Base-by-base conservation (phyloP, 1,284 basidiomycete species). In the Apiotrichum akiyoshidainum region DNA sequence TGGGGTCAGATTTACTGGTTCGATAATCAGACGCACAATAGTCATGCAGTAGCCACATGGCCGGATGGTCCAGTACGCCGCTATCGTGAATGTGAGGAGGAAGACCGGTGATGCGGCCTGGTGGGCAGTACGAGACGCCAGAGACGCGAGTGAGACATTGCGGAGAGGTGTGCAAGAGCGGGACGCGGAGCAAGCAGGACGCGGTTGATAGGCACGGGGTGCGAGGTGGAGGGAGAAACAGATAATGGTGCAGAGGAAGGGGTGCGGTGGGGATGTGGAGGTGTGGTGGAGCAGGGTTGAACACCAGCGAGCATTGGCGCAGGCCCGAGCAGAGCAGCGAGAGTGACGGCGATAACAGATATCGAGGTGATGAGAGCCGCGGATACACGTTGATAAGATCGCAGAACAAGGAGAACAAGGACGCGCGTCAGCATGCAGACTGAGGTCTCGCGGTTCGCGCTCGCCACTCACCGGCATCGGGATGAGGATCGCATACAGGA, bases 401-500 rank as follows among this genome's bases (percentile, higher is more conserved):
- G 42, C 14, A 11, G 44, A 35, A 35, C 19, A 39, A 40, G 10
- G 11, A 12, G 17, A 21, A 40, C 21, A 40, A 37, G 26, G 22
- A 51, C n/a, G 26, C 21, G 42, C 46, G 46, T 49, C 55, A 56
- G 46, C 41, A 21, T 14, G 46, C 8, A 13, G 9, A 48, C 9
- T 33, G 17, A 26, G 3, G 19, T 50, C 21, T 21, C 35, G 5
- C 46, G 6, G 33, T 9, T n/a, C 37, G 35, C 40, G 19, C 16
- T 19, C 13, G 33, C n/a, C 19, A 68, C 70, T 60, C 57, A 69
- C 68, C 1, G 68, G 61, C 54, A 71, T 60, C 12, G 65, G 66
- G 6, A 72, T 58, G 41, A 73, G 55, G 84, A 88, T 57, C 84
- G 85, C 68, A 87, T 86, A 78, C 86, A 87, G 80, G 86, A 88